Conservation (phyloP, 305 asterid species). For the Fraxinus nigra region DNA sequence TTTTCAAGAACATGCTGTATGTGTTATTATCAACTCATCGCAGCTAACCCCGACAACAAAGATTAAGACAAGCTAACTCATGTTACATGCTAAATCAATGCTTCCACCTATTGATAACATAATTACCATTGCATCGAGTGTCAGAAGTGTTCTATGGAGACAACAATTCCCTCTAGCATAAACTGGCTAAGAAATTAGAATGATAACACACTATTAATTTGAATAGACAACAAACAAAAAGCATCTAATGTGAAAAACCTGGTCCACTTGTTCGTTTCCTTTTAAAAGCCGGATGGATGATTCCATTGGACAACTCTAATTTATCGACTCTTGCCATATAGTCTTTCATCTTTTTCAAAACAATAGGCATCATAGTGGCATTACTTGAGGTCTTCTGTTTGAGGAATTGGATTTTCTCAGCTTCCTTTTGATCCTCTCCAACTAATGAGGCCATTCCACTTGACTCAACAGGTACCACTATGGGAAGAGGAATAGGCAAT, state of each 20-base stretch:
- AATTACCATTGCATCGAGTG: neutral
- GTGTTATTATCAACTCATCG: neutral
- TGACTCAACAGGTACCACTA: constrained; percentile 20
- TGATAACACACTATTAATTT: neutral
- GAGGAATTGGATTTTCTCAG: constrained; percentile 51
- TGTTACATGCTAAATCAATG: neutral
- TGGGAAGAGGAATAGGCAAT: constrained; percentile 4
- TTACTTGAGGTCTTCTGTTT: constrained; percentile 67
- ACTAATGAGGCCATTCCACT: constrained; percentile 19
- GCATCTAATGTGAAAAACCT: neutral
- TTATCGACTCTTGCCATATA: constrained; percentile 57
- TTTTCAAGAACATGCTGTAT: neutral
- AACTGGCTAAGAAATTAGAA: neutral
- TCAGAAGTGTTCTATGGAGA: neutral
- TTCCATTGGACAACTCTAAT: constrained; percentile 39
- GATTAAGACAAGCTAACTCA: neutral
- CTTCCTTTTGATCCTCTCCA: constrained; percentile 17
- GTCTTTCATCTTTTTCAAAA: constrained; percentile 68
- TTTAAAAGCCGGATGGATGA: constrained; percentile 69
- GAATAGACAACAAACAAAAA: neutral
- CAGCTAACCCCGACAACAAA: neutral
- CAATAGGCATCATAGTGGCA: constrained; percentile 42
- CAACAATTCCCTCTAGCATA: neutral
- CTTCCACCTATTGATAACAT: neutral
- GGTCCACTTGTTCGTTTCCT: constrained; percentile 48